phyloP scores from a whole-genome alignment of 257 asterid species.

The Gentiana macrophylla region DNA sequence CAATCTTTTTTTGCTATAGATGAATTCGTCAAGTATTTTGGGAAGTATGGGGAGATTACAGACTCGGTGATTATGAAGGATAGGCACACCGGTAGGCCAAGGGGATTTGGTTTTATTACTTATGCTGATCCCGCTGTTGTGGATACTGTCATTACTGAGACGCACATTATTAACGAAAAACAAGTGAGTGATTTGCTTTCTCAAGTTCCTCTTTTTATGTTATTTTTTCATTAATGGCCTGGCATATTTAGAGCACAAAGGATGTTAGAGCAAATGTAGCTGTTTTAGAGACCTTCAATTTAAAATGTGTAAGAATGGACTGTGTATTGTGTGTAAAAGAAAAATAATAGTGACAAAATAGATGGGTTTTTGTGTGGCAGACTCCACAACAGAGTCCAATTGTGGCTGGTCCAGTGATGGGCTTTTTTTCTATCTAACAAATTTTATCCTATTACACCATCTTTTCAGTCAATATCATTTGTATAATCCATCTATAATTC shows the following conservation, averaged over 20 bases:
- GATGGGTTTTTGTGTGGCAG: no score
- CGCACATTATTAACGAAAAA: constrained; percentile 80
- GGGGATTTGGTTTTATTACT: constrained; percentile 94
- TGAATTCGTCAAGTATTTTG: constrained; percentile 83
- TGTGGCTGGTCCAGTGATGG: no score
- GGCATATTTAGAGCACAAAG: not conserved
- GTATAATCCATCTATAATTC: no score
- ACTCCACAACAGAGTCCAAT: no score
- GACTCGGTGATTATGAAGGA: constrained; percentile 97
- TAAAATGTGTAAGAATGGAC: no score
- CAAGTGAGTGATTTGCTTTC: constrained; percentile 36
- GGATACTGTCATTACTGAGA: constrained; percentile 79
- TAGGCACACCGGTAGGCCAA: constrained; percentile 79
- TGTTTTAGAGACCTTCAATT: no score
- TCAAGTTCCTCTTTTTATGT: not conserved
- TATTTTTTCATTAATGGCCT: not conserved
- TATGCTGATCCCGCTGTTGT: constrained; percentile 75
- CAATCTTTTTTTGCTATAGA: constrained; percentile 23
- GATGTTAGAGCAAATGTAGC: no score
- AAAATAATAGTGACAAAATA: no score
- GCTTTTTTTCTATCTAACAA: no score
- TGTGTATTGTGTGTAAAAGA: no score
- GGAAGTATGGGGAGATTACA: constrained; percentile 90
- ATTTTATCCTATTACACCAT: no score
- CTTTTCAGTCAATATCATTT: no score